These are phyloP conservation scores for Pisolithus thermaeus DNA, from an alignment of 1,284 basidiomycete genomes.

Conservation along the genomic window DNA sequence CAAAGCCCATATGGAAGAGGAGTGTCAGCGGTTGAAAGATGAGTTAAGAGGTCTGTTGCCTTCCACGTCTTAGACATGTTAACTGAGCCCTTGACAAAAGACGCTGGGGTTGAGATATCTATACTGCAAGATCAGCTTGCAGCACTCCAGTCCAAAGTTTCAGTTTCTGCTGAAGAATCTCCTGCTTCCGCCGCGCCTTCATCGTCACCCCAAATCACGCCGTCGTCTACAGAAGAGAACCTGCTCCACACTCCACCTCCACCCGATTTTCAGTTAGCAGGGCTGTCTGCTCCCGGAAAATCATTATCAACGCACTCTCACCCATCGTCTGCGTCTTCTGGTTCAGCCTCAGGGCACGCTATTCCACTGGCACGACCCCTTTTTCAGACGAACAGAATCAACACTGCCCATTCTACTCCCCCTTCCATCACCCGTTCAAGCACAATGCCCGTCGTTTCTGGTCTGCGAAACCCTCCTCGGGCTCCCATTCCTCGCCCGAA, in stretches of 20 bases:
- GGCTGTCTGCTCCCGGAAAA: constrained; percentile 46
- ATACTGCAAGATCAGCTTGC: constrained; percentile 75
- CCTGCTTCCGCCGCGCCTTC: constrained; percentile 22
- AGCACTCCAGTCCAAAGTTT: constrained; percentile 31
- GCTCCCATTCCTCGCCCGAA: constrained; percentile 42
- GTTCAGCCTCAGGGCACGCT: constrained; percentile 38
- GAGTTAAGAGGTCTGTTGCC: constrained; percentile 76
- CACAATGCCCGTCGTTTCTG: constrained; percentile 47
- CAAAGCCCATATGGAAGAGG: constrained; percentile 87
- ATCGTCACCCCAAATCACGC: constrained; percentile 16
- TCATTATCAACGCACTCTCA: constrained; percentile 22
- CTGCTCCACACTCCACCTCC: constrained; percentile 53
- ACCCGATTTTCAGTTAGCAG: constrained; percentile 55
- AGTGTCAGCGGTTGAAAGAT: constrained; percentile 88
- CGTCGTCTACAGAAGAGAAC: constrained; percentile 32
- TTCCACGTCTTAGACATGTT: constrained; percentile 6
- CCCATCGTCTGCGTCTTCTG: constrained; percentile 34
- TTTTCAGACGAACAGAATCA: constrained; percentile 42
- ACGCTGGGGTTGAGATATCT: constrained; percentile 80
- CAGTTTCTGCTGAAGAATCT: constrained; percentile 17
- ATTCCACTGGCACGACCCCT: constrained; percentile 45
- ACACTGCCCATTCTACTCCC: constrained; percentile 37
- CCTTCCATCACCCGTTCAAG: constrained; percentile 51
- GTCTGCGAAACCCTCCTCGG: constrained; percentile 41
- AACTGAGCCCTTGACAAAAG: constrained; percentile 36